Evolutionary conservation across 352 stramenopile genomes (phyloP), one percentile per base, ranked within the genome.

Genomic region (Globisporangium takayamanum): DNA sequence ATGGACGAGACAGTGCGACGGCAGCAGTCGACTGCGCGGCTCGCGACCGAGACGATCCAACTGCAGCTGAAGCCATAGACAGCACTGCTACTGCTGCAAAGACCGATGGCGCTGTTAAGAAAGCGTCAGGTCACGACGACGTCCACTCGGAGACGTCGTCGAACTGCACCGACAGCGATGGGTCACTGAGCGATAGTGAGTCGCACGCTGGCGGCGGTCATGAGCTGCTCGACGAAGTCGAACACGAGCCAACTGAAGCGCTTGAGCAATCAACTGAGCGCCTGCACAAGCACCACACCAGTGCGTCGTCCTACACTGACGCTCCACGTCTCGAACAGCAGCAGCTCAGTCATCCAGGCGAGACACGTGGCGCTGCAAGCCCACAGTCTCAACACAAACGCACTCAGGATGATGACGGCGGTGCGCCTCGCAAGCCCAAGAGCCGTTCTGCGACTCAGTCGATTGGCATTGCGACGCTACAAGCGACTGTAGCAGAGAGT

Each of bases 401-500:
- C 33, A 12, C 33, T 10, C 10, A 14, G 7, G 33, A 1, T 5
- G 33, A 12, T 12, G 33, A 12, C 33, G 8, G 8, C 30, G 6
- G 7, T 12, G 33, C 33, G 33, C 33, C 44, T 26, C 44, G 44
- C 44, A 49, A 22, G 22, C 44, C n/a, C 44, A 22, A 15, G 30
- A 36, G 11, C 4, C 1, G 5, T 7, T 52, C 44, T 12, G 26
- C 18, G 28, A 33, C 28, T 33, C 28, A 33, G 2, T 25, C 37
- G 10, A 33, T 8, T 15, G 8, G 20, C 18, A 6, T 1, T 5
- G 3, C 26, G 25, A 48, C 10, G 20, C 28, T 28, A 14, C 42
- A 16, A 1, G 41, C 66, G 8, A 67, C 57, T 2, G 1, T 57
- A 16, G 42, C 58, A 36, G 66, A 80, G 42, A 20, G 74, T 5